Evolutionary conservation across 2,329 filamentous ascomycete species (phyloP).

Genomic region (Pseudocercospora ulei): DNA sequence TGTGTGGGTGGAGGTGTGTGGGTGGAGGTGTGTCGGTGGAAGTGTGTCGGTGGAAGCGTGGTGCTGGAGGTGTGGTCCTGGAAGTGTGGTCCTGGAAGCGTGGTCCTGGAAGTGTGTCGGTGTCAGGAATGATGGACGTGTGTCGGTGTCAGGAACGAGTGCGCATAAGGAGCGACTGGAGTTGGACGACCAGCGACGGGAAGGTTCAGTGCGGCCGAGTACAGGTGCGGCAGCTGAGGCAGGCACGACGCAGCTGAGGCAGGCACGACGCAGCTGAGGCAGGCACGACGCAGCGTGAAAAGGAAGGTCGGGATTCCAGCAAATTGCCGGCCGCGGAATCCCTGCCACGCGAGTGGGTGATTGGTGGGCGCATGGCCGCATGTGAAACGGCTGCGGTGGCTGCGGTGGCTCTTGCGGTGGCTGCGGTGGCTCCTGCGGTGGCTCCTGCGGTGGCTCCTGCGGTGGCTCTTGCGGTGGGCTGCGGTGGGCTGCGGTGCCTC

Average conservation of each 20-base stretch:
- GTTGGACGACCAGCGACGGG: background rate
- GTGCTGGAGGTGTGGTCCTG: conserved; percentile 2
- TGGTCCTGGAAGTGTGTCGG: background rate
- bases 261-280: background rate
- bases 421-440: no score
- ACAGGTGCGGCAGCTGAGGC: background rate
- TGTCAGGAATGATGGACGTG: conserved; percentile 10
- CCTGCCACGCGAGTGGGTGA: background rate
- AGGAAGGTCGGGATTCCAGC: background rate
- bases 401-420: no score
- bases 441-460: no score
- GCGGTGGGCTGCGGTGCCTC: background rate
- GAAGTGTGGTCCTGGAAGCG: conserved; percentile 1
- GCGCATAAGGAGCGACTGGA: conserved; percentile 1
- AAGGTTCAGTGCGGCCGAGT: background rate
- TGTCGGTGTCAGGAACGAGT: no score
- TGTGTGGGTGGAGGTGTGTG: conserved; percentile 5
- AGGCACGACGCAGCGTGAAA: background rate
- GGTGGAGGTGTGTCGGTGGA: conserved; percentile 1
- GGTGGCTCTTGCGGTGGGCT: no score
- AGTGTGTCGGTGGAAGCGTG: no score
- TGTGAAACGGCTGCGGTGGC: background rate
- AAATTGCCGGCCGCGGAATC: background rate
- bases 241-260: background rate
- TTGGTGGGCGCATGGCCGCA: background rate